Evolutionary conservation across 192 early-diverging fungal genomes (phyloP).

Genomic region (Oehlia diaphana): DNA sequence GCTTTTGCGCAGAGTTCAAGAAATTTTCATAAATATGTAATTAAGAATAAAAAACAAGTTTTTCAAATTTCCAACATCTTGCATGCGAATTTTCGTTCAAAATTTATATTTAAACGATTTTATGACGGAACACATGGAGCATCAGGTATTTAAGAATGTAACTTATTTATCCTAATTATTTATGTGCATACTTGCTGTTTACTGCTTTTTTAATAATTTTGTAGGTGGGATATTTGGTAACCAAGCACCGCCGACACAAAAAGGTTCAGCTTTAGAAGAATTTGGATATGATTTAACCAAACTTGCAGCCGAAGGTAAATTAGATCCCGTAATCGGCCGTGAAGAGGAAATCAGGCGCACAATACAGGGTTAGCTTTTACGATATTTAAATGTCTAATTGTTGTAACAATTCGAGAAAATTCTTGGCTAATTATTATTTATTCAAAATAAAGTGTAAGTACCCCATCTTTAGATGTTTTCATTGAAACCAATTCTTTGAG

Average conservation of each 20-base stretch:
- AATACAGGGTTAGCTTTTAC: constrained; percentile 61
- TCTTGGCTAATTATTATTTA: not conserved
- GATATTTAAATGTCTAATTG: not conserved
- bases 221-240: too few species aligned
- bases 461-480: not conserved
- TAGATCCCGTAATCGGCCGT: constrained; percentile 90
- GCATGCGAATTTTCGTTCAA: too few species aligned
- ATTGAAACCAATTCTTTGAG: not conserved
- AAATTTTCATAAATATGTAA: too few species aligned
- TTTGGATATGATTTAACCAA: constrained; percentile 76
- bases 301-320: constrained; percentile 71
- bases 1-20: too few species aligned
- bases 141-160: too few species aligned
- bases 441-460: not conserved
- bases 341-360: constrained; percentile 91
- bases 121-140: too few species aligned
- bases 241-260: not conserved
- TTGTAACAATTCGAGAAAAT: not conserved
- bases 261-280: constrained; percentile 22
- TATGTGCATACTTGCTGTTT: too few species aligned
- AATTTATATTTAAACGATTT: too few species aligned
- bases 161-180: too few species aligned
- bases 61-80: too few species aligned
- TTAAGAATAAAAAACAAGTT: too few species aligned
- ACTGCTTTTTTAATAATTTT: too few species aligned